Percentiles rank a stretch among this genome's conserved stretches.
phyloP scores from a whole-genome alignment of 768 basidiomycete species.

The Porpolomopsis calyptriformis region DNA sequence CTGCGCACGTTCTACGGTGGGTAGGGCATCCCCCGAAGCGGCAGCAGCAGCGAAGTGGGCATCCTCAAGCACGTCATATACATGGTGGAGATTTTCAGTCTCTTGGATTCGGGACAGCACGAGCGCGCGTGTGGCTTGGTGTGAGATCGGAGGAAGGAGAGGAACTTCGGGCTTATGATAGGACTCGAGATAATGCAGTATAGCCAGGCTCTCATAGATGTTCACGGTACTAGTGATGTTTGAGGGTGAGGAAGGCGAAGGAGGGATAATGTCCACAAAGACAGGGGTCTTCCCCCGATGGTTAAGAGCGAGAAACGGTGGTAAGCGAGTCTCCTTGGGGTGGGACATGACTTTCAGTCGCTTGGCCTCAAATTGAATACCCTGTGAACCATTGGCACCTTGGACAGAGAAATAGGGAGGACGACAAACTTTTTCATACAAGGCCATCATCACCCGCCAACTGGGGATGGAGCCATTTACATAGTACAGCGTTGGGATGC shows the following conservation, averaged over 20 bases:
- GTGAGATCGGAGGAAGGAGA: constrained; percentile 15
- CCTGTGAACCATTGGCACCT: constrained; percentile 6
- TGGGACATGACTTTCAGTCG: constrained; percentile 19
- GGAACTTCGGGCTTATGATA: constrained; percentile 13
- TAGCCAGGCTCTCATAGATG: constrained; percentile 22
- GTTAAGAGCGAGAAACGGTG: constrained; percentile 19
- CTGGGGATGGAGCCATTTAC: constrained; percentile 21
- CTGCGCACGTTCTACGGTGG: constrained; percentile 7
- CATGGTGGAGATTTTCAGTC: constrained; percentile 19
- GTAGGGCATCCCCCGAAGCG: constrained; percentile 9
- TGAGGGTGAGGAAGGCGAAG: neutral
- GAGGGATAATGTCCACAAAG: constrained; percentile 12
- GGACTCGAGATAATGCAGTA: constrained; percentile 21
- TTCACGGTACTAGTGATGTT: constrained; percentile 4
- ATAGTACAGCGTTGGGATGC: constrained; percentile 16
- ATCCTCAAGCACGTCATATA: constrained; percentile 20
- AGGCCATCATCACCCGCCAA: constrained; percentile 20
- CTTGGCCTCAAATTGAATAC: constrained; percentile 12
- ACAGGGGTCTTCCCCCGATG: constrained; percentile 21
- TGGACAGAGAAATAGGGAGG: neutral
- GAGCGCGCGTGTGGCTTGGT: constrained; percentile 12
- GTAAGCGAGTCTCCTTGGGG: constrained; percentile 18
- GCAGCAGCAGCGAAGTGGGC: constrained; percentile 15
- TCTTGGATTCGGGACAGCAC: constrained; percentile 18
- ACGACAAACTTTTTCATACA: constrained; percentile 18